Percentiles rank a stretch among this genome's conserved stretches.
phyloP scores from a whole-genome alignment of 441 rosid genomes.

The Adansonia gregorii region DNA sequence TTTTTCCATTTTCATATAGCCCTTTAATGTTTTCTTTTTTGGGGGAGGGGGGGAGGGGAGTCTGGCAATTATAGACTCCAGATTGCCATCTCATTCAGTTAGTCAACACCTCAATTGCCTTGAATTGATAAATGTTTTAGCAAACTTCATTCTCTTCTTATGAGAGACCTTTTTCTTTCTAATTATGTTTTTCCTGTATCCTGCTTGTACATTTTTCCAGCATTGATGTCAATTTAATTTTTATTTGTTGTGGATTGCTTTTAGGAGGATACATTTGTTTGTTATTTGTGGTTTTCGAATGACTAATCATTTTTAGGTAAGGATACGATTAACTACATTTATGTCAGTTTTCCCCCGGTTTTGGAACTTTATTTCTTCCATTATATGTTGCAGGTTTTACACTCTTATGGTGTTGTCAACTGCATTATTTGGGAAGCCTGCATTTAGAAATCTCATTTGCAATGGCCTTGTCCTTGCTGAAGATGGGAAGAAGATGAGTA shows the following conservation, averaged over 20 bases:
- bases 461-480: conserved; percentile 97
- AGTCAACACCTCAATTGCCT: background rate
- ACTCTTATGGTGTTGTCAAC: conserved; percentile 98
- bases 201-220: conserved; percentile 1
- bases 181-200: background rate
- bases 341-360: background rate
- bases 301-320: background rate
- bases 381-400: conserved; percentile 73
- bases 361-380: conserved; percentile 23
- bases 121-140: background rate
- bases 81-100: background rate
- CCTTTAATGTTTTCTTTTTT: background rate
- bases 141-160: background rate
- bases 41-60: background rate
- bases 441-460: conserved; percentile 92
- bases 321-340: background rate
- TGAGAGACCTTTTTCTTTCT: background rate
- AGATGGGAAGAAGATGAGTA: conserved; percentile 99
- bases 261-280: background rate
- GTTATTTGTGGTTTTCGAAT: conserved; percentile 9
- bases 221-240: background rate
- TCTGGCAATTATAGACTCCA: background rate
- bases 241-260: background rate
- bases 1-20: conserved; percentile 3
- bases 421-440: conserved; percentile 91